These are phyloP conservation scores for Leishmania lainsoni DNA, from an alignment of 208 protist species.

Conservation along the genomic window DNA sequence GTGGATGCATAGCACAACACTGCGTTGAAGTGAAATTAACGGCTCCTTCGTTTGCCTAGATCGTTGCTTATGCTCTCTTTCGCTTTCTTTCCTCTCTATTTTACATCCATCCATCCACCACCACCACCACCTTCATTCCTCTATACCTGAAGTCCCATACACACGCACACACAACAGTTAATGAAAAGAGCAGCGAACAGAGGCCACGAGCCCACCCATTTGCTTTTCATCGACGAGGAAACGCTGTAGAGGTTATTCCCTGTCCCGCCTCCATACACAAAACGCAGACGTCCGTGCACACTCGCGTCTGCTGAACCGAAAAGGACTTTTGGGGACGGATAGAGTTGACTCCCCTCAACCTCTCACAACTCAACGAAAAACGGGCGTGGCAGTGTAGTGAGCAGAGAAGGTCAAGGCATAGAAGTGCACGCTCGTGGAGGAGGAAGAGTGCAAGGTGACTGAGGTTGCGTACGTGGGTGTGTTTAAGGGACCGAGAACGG, in stretches of 20 bases:
- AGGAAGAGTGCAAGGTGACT: neutral
- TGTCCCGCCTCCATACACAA: neutral
- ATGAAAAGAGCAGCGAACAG: neutral
- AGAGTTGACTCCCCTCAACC: too few species aligned
- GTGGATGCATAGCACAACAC: neutral
- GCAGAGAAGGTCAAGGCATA: neutral
- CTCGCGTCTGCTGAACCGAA: neutral
- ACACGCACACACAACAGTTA: neutral
- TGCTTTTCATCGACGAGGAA: neutral
- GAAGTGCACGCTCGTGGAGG: neutral
- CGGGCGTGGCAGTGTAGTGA: neutral
- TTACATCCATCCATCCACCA: neutral
- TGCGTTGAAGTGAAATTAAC: neutral
- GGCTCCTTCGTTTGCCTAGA: too few species aligned
- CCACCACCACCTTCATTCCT: neutral
- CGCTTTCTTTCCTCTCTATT: neutral
- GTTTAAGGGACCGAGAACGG: neutral
- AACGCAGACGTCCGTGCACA: neutral
- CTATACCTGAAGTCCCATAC: neutral
- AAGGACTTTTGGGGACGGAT: neutral
- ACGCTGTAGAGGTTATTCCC: neutral
- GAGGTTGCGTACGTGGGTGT: neutral
- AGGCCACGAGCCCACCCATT: neutral
- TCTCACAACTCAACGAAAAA: neutral
- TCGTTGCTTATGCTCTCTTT: neutral